Evolutionary conservation across 106 monocot genomes (phyloP).

Genomic region (Dactylorhiza incarnata): DNA sequence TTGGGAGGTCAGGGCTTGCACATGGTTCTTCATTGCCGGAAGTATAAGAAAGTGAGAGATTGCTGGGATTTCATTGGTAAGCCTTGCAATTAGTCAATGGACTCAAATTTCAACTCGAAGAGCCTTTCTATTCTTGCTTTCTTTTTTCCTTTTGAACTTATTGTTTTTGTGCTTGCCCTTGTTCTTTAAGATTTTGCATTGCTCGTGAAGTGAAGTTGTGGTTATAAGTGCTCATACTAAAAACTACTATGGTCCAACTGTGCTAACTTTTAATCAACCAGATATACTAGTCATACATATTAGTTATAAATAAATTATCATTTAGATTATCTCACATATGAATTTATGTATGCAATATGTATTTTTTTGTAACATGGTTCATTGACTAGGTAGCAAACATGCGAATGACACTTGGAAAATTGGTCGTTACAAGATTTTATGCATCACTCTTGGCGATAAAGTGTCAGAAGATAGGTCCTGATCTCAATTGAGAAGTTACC

Average conservation of each 20-base stretch:
- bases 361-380: neutral
- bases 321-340: neutral
- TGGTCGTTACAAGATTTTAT: neutral
- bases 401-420: neutral
- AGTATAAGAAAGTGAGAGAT: neutral
- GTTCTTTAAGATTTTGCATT: neutral
- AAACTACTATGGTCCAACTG: neutral
- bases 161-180: neutral
- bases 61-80: conserved; percentile 14
- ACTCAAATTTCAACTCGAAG: neutral
- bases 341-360: neutral
- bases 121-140: neutral
- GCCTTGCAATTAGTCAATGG: neutral
- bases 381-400: neutral
- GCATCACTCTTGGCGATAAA: neutral
- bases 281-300: neutral
- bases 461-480: neutral
- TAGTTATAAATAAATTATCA: neutral
- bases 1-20: conserved; percentile 13
- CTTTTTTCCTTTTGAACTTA: neutral
- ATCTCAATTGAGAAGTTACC: neutral
- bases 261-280: neutral
- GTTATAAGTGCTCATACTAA: neutral
- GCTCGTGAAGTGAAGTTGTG: neutral
- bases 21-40: conserved; percentile 5